Conservation (phyloP, 176 grass and related monocot species). For the Melocanna baccifera region DNA sequence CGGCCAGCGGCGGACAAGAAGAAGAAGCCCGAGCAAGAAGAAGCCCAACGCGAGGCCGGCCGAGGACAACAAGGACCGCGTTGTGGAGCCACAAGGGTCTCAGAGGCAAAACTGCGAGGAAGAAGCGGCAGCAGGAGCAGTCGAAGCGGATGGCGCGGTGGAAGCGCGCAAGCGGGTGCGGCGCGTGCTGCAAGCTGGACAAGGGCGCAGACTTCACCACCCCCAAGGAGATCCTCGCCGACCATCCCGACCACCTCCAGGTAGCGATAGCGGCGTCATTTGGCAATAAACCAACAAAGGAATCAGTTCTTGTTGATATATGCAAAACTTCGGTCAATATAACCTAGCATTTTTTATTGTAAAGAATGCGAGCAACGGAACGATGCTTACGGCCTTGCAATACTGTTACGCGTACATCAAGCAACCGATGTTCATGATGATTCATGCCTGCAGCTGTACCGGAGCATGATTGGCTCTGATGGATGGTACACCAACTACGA, state of each 20-base stretch:
- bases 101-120: too few relatives aligned
- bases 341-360: too few relatives aligned
- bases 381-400: not conserved
- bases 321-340: not conserved
- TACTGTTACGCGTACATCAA: not conserved
- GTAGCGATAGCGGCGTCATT: not conserved
- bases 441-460: too few relatives aligned
- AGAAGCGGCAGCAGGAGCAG: slow-evolving; percentile 26
- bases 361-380: not conserved
- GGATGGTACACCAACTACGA: slow-evolving; percentile 75
- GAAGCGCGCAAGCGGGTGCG: slow-evolving; percentile 75
- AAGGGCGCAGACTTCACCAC: slow-evolving; percentile 67
- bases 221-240: slow-evolving; percentile 63
- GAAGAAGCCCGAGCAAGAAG: slow-evolving; percentile 34
- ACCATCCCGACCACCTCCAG: slow-evolving; percentile 47
- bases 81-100: not conserved
- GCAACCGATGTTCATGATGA: not conserved
- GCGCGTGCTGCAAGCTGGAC: slow-evolving; percentile 79
- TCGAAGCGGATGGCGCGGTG: slow-evolving; percentile 37
- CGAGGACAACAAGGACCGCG: not conserved
- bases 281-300: not conserved
- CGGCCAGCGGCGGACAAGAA: slow-evolving; percentile 33
- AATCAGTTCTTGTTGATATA: not conserved
- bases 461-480: too few relatives aligned
- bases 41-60: not conserved